A percentile compares a stretch with the other conserved stretches of the same genome.
Conservation (phyloP, 2,329 filamentous ascomycete species). For the Ilyonectria destructans region DNA sequence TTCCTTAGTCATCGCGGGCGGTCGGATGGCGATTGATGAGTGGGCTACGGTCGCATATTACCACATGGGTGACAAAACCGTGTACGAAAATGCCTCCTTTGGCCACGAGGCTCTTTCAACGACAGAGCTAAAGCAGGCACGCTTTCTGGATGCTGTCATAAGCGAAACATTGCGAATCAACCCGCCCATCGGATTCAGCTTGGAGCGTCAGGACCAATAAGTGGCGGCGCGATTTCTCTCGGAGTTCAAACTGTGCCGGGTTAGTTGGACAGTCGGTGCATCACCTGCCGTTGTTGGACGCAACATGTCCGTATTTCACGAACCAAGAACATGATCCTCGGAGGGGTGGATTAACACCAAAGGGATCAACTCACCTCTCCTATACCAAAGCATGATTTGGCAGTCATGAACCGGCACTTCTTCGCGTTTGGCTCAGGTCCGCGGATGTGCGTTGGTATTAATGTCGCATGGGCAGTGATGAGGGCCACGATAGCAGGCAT, state of each 20-base stretch:
- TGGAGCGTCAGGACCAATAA: background rate
- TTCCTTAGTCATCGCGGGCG: no score
- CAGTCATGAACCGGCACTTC: background rate
- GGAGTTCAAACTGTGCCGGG: background rate
- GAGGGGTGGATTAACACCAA: background rate
- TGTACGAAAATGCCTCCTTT: background rate
- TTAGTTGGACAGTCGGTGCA: background rate
- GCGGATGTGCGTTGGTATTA: background rate
- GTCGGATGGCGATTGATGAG: no score
- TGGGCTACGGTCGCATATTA: no score
- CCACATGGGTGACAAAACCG: no score
- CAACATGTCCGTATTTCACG: background rate
- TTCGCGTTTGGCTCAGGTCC: background rate
- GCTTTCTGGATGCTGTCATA: background rate
- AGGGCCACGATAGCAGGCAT: background rate
- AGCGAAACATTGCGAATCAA: background rate
- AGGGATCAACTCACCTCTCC: background rate
- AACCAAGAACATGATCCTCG: background rate
- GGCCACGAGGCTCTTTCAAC: background rate
- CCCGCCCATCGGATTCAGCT: background rate
- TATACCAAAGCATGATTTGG: background rate
- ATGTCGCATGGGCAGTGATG: background rate
- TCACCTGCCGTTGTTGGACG: background rate
- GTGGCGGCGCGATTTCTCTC: background rate
- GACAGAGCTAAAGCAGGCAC: background rate